Evolutionary conservation across 768 basidiomycete species (phyloP).

Genomic region (Termitomyces sp.): DNA sequence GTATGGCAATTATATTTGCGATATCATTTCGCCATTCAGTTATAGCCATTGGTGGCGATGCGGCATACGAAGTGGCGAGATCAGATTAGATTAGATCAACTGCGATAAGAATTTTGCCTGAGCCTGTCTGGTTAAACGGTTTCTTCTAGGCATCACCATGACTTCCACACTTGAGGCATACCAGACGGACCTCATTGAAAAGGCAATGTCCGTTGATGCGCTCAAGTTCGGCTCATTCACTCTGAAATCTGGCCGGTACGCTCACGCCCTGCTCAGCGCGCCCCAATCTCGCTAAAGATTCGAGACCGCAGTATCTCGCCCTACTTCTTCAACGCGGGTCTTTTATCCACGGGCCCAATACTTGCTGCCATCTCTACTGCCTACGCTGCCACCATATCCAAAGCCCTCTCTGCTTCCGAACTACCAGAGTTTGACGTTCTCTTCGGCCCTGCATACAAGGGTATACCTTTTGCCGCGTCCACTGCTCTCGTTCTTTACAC

Average conservation of each 20-base stretch:
- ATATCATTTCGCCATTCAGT: too few species aligned
- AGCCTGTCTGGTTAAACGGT: too few species aligned
- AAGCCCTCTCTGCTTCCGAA: conserved; percentile 36
- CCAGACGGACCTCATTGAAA: conserved; percentile 66
- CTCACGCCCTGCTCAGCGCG: conserved; percentile 8
- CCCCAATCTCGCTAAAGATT: not conserved
- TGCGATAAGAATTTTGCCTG: too few species aligned
- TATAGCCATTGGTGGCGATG: too few species aligned
- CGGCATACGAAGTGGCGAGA: too few species aligned
- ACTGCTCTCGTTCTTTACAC: conserved; percentile 76
- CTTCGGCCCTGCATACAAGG: conserved; percentile 98
- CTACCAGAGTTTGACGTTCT: conserved; percentile 71
- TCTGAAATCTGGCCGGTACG: conserved; percentile 92
- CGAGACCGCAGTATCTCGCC: conserved; percentile 68
- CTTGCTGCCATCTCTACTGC: conserved; percentile 75
- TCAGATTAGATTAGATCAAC: too few species aligned
- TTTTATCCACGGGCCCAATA: conserved; percentile 81
- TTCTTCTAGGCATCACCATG: conserved; percentile 23
- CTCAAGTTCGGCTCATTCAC: conserved; percentile 91
- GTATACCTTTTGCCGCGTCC: conserved; percentile 88
- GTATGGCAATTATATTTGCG: too few species aligned
- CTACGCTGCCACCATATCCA: conserved; percentile 78
- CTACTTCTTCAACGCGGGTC: conserved; percentile 96
- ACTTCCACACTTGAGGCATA: conserved; percentile 40
- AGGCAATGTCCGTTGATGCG: conserved; percentile 67